Evolutionary conservation across 83 land plant species (phyloP).

Genomic region (Isoetes engelmannii): DNA sequence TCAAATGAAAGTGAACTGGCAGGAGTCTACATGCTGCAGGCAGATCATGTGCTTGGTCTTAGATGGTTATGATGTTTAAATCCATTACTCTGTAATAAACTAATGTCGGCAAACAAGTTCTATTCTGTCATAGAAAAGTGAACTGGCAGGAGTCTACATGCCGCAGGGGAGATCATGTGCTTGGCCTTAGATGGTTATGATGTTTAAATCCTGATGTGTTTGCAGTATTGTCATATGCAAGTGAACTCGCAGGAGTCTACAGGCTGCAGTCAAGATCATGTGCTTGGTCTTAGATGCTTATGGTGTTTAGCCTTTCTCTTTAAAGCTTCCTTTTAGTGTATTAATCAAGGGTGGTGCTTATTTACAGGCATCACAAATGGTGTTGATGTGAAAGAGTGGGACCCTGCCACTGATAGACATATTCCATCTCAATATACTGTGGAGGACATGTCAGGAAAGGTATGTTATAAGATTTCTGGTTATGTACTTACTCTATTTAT

Average conservation of each 20-base stretch:
- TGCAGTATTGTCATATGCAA: not conserved
- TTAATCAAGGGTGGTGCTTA: not conserved
- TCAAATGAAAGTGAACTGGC: too few relatives aligned
- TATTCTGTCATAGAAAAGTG: too few relatives aligned
- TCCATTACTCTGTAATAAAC: too few relatives aligned
- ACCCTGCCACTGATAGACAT: conserved; percentile 63
- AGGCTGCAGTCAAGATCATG: too few relatives aligned
- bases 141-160: too few relatives aligned
- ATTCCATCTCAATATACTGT: conserved; percentile 47
- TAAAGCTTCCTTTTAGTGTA: not conserved
- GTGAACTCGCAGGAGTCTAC: not conserved
- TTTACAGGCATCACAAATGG: conserved; percentile 79
- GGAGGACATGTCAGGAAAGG: conserved; percentile 83
- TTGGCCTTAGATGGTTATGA: too few relatives aligned
- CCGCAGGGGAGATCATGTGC: too few relatives aligned
- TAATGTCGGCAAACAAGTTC: too few relatives aligned
- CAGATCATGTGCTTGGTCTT: too few relatives aligned
- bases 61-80: too few relatives aligned
- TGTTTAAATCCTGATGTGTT: too few relatives aligned
- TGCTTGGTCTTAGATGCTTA: not conserved
- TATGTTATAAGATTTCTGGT: not conserved
- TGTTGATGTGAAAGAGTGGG: conserved; percentile 73
- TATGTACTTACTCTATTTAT: not conserved
- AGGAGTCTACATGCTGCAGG: too few relatives aligned
- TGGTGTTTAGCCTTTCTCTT: not conserved